Evolutionary conservation across 1,284 basidiomycete species (phyloP).

Genomic region (Trichosporon ovoides): DNA sequence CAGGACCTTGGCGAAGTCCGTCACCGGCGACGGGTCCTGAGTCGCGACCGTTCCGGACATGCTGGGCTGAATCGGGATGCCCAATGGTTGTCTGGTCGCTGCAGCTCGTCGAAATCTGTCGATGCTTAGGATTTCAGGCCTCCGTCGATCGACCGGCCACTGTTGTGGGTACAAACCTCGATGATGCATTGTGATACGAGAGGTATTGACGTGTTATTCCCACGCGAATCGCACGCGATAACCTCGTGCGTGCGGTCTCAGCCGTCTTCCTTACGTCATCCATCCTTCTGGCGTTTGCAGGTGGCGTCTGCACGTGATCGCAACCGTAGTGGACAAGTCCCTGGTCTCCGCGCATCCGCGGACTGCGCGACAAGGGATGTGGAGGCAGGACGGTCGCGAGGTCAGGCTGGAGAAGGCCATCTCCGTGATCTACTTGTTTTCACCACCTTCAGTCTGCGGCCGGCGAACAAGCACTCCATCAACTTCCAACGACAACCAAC

Average conservation of each 20-base stretch:
- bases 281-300: too few species aligned
- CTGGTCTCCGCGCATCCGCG: too few species aligned
- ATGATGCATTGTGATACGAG: slow-evolving; percentile 3
- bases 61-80: not conserved
- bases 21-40: slow-evolving; percentile 23
- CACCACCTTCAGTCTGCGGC: not conserved
- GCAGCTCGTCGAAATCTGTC: not conserved
- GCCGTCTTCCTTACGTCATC: not conserved
- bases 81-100: not conserved
- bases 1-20: slow-evolving; percentile 36
- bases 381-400: too few species aligned
- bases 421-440: not conserved
- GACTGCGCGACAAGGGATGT: too few species aligned
- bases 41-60: not conserved
- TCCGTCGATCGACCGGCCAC: too few species aligned
- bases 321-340: too few species aligned
- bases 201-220: slow-evolving; percentile 3
- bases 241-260: not conserved
- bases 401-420: too few species aligned
- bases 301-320: too few species aligned
- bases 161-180: slow-evolving; percentile 3
- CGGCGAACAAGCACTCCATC: not conserved
- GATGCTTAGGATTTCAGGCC: too few species aligned
- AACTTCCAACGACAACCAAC: not conserved
- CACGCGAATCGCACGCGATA: not conserved